Conservation (phyloP, 345 rosid species). For the Toxicodendron radicans region DNA sequence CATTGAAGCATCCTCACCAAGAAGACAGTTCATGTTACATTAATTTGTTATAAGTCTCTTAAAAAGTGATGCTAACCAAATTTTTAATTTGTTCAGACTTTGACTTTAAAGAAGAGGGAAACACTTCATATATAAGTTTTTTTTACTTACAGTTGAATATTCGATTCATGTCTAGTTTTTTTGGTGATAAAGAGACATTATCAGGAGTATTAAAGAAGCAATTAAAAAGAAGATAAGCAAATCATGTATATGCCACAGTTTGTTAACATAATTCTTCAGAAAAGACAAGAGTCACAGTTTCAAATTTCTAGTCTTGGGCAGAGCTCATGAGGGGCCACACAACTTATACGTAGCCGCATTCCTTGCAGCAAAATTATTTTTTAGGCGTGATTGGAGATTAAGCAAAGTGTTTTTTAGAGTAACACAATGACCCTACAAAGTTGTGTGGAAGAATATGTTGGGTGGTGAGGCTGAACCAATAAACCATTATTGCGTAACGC, state of each 20-base stretch:
- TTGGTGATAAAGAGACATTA: neutral
- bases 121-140: neutral
- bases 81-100: no score
- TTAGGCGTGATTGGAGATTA: slow-evolving; percentile 21
- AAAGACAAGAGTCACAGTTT: neutral
- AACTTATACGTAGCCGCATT: neutral
- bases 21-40: slow-evolving; percentile 16
- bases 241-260: neutral
- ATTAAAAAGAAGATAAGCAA: neutral
- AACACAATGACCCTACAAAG: slow-evolving; percentile 10
- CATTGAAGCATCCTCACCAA: slow-evolving; percentile 23
- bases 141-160: no score
- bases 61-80: neutral
- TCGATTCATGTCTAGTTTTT: neutral
- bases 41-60: slow-evolving; percentile 2
- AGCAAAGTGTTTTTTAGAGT: slow-evolving; percentile 15
- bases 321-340: neutral
- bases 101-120: no score
- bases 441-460: slow-evolving; percentile 7
- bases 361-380: neutral
- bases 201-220: slow-evolving; percentile 47
- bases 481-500: slow-evolving; percentile 10
- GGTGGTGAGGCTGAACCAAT: slow-evolving; percentile 35
- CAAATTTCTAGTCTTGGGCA: no score
- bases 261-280: neutral